phyloP scores from a whole-genome alignment of 1,284 basidiomycete genomes.

The Tilletia horrida region DNA sequence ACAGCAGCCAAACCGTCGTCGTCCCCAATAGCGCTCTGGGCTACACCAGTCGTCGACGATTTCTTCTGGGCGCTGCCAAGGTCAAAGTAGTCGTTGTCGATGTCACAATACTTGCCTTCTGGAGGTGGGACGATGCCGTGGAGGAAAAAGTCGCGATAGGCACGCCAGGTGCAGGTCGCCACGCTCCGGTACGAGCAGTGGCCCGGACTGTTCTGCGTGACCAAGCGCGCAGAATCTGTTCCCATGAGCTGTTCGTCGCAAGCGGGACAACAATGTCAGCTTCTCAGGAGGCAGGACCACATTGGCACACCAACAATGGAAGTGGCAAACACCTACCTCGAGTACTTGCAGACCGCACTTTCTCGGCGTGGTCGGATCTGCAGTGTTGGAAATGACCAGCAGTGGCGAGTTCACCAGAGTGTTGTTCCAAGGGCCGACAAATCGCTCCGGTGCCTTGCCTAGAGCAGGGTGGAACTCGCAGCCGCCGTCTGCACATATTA shows the following conservation, averaged over 20 bases:
- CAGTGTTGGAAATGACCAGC: conserved; percentile 31
- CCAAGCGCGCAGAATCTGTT: background rate
- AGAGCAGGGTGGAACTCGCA: conserved; percentile 16
- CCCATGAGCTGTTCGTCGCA: conserved; percentile 10
- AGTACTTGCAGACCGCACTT: conserved; percentile 15
- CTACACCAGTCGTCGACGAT: too few relatives aligned
- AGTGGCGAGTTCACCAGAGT: conserved; percentile 24
- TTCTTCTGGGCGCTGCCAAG: too few relatives aligned
- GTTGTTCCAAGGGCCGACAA: conserved; percentile 25
- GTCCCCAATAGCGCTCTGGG: too few relatives aligned
- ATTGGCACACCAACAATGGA: too few relatives aligned
- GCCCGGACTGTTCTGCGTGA: conserved; percentile 1
- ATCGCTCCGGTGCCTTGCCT: background rate
- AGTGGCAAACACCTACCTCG: background rate
- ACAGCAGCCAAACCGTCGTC: too few relatives aligned
- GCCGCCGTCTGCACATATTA: background rate
- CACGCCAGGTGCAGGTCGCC: background rate
- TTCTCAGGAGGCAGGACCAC: too few relatives aligned
- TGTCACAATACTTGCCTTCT: background rate
- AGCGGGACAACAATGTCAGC: background rate
- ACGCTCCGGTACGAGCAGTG: background rate
- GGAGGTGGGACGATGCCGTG: background rate
- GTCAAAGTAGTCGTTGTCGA: background rate
- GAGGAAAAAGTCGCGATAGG: conserved; percentile 1
- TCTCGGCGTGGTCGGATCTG: conserved; percentile 31